phyloP scores from a whole-genome alignment of 345 rosid genomes.

The Anastatica hierochuntica region DNA sequence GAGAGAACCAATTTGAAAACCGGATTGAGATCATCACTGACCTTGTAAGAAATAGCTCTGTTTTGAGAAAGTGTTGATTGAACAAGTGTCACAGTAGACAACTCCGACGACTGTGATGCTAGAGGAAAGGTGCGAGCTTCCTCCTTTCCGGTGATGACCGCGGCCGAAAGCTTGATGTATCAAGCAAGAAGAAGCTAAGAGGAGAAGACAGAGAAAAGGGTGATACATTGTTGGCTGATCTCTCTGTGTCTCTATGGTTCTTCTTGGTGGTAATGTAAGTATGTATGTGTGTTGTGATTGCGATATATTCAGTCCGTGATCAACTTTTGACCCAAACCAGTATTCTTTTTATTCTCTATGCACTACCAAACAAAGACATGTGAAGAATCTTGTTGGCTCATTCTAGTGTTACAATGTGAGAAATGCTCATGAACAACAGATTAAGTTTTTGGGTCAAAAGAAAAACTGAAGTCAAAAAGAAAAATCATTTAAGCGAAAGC shows the following conservation, averaged over 20 bases:
- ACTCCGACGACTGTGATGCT: slow-evolving; percentile 62
- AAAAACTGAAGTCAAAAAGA: too few relatives aligned
- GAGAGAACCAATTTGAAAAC: too few relatives aligned
- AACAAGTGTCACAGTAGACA: slow-evolving; percentile 74
- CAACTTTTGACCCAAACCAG: too few relatives aligned
- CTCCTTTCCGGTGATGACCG: too few relatives aligned
- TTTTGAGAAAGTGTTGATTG: slow-evolving; percentile 50
- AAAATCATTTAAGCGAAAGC: too few relatives aligned
- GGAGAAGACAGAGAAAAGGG: slow-evolving; percentile 21
- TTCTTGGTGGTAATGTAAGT: slow-evolving; percentile 16
- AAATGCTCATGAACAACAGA: slow-evolving; percentile 5
- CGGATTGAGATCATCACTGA: slow-evolving; percentile 18
- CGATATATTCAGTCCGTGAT: too few relatives aligned
- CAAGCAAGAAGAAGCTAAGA: slow-evolving; percentile 33
- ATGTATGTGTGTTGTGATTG: background rate
- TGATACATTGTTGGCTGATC: slow-evolving; percentile 36
- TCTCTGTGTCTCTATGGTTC: background rate
- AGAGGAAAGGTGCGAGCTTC: slow-evolving; percentile 34
- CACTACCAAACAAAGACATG: slow-evolving; percentile 84
- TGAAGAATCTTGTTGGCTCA: slow-evolving; percentile 47
- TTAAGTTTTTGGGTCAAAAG: too few relatives aligned
- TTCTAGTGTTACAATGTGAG: slow-evolving; percentile 19
- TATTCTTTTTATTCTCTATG: slow-evolving; percentile 24
- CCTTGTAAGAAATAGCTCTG: slow-evolving; percentile 91
- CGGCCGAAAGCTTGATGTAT: slow-evolving; percentile 17